Base-by-base conservation (phyloP, 306 rosid genomes). In the Prunus armeniaca region DNA sequence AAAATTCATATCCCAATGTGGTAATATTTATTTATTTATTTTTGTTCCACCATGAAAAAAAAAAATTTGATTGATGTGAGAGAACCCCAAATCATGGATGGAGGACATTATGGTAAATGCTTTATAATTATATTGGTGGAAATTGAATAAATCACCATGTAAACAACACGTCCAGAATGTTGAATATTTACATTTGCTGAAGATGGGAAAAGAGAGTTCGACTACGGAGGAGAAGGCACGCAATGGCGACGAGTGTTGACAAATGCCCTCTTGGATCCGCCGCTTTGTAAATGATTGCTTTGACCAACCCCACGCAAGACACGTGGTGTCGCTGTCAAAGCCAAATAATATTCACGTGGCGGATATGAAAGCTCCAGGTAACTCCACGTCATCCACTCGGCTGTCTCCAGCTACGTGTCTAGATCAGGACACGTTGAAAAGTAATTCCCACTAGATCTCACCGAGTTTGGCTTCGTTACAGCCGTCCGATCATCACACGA, bases 251-350 rank as follows among this genome's bases (percentile, higher is more conserved):
- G 9, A 30, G 49, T 10, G 3, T 19, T 14, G 69, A 34, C 49
- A 18, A 65, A 32, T 9, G 8, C 30, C 14, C 64, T 18, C 61
- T 51, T 18, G 6, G 77, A 34, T 74, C 47, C 73, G 67, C 24
- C 55, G 55, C 30, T 18, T 9, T 12, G 13, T 70, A 65, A 61
- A 80, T 75, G 75, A 83, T 72, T 75, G 65, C 10, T 27, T 41
- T 71, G 62, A 71, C 65, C 28, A 45, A 41, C 22, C 1, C 0
- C 34, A 18, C 56, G 64, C 9, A 7, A 3, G 55, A 78, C 90
- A 86, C 87, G 86, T 86, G 86, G 80, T 30, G 43, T 67, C 30
- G 38, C 30, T 71, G 65, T 79, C 86, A 3, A 50, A 14, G 46
- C 4, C 2, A 22, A 28, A 20, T 19, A 19, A 18, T 34, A 41